These are phyloP conservation scores for Solanum ossicruentum DNA, from an alignment of 257 asterid species.

Conservation along the genomic window DNA sequence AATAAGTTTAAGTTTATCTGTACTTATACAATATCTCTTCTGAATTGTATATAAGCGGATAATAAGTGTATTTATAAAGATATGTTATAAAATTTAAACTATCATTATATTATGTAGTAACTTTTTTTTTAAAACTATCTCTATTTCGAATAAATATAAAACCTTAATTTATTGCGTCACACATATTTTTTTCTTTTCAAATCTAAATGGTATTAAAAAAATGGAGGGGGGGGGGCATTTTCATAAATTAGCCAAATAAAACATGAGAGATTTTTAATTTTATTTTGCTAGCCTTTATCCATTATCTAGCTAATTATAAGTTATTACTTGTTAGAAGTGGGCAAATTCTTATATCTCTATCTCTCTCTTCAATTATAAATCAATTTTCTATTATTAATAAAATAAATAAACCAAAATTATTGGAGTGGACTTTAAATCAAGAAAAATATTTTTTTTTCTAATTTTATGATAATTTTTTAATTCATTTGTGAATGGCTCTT, in stretches of 20 bases:
- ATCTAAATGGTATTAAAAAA: not conserved
- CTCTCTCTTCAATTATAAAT: not conserved
- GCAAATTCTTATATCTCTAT: not conserved
- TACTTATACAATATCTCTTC: not conserved
- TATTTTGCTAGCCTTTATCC: not conserved
- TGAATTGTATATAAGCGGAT: fast-evolving
- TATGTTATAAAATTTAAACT: not conserved
- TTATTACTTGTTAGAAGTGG: not conserved
- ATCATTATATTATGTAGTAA: not conserved
- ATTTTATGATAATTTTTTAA: not conserved
- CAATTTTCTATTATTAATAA: not conserved
- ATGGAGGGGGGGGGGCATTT: not conserved
- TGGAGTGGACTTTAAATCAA: not conserved
- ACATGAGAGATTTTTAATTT: not conserved
- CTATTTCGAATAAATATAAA: not conserved
- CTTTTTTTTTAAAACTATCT: not conserved
- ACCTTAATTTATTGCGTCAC: not conserved
- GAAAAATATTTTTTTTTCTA: not conserved
- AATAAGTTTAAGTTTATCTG: not conserved
- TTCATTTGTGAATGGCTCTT: slow-evolving; percentile 4
- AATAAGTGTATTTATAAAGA: not conserved
- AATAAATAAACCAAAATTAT: not conserved
- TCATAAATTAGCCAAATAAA: not conserved
- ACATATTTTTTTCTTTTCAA: not conserved
- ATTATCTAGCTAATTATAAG: not conserved